These are phyloP conservation scores for Backusella liffmaniae DNA, from an alignment of 192 early-diverging fungal genomes.

Conservation along the genomic window DNA sequence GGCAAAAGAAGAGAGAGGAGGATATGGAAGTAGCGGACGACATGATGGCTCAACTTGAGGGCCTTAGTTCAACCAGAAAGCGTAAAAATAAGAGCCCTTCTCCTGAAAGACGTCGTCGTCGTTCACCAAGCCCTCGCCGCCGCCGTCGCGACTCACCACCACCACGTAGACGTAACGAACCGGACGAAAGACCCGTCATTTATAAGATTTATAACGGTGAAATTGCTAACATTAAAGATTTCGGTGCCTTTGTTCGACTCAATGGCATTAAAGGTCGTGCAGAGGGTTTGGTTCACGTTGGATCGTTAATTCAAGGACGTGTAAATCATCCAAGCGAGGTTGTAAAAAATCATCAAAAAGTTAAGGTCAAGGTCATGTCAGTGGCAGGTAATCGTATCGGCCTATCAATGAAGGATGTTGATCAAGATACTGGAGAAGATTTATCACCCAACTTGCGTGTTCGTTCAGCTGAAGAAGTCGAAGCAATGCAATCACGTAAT, in stretches of 20 bases:
- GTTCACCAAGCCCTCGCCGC: slow-evolving; percentile 25
- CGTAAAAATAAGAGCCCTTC: slow-evolving; percentile 21
- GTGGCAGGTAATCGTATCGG: slow-evolving; percentile 78
- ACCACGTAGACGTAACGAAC: slow-evolving; percentile 6
- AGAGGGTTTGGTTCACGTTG: slow-evolving; percentile 91
- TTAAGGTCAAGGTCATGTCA: slow-evolving; percentile 96
- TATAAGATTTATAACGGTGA: slow-evolving; percentile 92
- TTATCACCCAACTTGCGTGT: slow-evolving; percentile 79
- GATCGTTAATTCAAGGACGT: slow-evolving; percentile 63
- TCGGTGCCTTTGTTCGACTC: slow-evolving; percentile 90
- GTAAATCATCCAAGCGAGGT: slow-evolving; percentile 84
- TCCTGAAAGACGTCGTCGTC: slow-evolving; percentile 33
- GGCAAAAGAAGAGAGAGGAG: slow-evolving; percentile 43
- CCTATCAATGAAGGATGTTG: slow-evolving; percentile 95
- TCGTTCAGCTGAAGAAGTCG: slow-evolving; percentile 63
- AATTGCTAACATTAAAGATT: slow-evolving; percentile 84
- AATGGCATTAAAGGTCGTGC: slow-evolving; percentile 75
- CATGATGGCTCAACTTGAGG: slow-evolving; percentile 63
- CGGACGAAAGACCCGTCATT: slow-evolving; percentile 80
- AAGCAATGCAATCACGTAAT: slow-evolving; percentile 55
- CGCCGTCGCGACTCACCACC: slow-evolving; percentile 23
- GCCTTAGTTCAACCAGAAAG: slow-evolving; percentile 27
- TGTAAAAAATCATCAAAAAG: slow-evolving; percentile 74
- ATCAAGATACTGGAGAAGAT: slow-evolving; percentile 89
- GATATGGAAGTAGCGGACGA: slow-evolving; percentile 50